phyloP scores from a whole-genome alignment of 2,329 filamentous ascomycete genomes.

The Arachnomyces sp. region DNA sequence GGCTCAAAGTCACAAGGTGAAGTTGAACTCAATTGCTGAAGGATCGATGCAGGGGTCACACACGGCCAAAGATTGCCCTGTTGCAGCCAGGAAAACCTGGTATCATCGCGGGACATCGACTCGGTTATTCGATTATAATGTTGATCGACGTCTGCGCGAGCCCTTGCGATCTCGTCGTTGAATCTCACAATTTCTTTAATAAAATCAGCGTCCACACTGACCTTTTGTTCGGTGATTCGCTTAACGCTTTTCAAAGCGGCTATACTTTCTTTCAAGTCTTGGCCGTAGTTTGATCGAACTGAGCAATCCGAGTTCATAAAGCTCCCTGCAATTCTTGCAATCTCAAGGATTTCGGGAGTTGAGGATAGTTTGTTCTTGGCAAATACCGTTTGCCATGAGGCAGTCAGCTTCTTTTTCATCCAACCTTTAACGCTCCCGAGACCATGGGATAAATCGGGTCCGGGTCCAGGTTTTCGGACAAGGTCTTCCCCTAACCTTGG shows the following conservation, averaged over 20 bases:
- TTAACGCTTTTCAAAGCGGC: neutral
- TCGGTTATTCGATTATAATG: neutral
- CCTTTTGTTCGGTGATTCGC: neutral
- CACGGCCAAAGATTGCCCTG: slow-evolving; percentile 13
- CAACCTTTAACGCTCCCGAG: too few relatives aligned
- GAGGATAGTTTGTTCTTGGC: too few relatives aligned
- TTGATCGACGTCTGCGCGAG: neutral
- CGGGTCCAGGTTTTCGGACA: too few relatives aligned
- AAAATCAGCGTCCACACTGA: neutral
- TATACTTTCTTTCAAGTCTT: slow-evolving; percentile 33
- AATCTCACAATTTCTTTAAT: neutral
- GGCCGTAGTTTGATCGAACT: slow-evolving; percentile 21
- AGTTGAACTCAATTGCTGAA: slow-evolving; percentile 36
- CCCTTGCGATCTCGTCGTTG: neutral
- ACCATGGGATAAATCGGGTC: too few relatives aligned
- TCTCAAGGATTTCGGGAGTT: too few relatives aligned
- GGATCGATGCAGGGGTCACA: slow-evolving; percentile 24
- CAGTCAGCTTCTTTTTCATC: too few relatives aligned
- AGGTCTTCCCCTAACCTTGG: too few relatives aligned
- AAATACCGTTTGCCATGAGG: too few relatives aligned
- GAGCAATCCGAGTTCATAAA: too few relatives aligned
- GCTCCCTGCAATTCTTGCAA: too few relatives aligned
- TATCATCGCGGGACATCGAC: slow-evolving; percentile 14
- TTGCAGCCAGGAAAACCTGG: slow-evolving; percentile 30
- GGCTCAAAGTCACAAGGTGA: slow-evolving; percentile 1